A percentile compares a stretch with the other conserved stretches of the same genome.
These are phyloP conservation scores for Phytophthora sansomeana DNA, from an alignment of 352 stramenopile species.

Conservation along the genomic window DNA sequence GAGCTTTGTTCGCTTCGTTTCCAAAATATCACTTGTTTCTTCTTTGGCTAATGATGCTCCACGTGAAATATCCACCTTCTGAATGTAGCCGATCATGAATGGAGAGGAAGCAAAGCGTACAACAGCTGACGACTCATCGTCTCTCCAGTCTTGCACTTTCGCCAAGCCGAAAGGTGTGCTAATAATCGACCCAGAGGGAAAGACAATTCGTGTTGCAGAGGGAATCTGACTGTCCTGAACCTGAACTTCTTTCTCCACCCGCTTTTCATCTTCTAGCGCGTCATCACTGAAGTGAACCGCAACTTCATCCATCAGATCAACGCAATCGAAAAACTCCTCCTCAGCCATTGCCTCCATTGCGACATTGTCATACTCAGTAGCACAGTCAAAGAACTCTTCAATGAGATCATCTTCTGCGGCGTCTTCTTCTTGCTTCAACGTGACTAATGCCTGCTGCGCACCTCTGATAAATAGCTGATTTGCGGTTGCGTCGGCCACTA, in stretches of 20 bases:
- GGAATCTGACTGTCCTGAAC: conserved; percentile 7
- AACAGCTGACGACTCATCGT: conserved; percentile 40
- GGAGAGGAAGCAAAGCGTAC: conserved; percentile 51
- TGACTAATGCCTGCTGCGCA: conserved; percentile 42
- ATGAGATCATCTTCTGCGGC: conserved; percentile 61
- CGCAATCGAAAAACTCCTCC: conserved; percentile 89
- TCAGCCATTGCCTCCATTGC: conserved; percentile 72
- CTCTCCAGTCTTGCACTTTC: conserved; percentile 60
- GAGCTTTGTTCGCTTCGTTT: conserved; percentile 62
- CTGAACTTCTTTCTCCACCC: conserved; percentile 15
- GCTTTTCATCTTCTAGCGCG: conserved; percentile 26
- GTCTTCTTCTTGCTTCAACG: conserved; percentile 43
- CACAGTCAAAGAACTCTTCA: conserved; percentile 89
- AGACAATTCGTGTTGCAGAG: conserved; percentile 24
- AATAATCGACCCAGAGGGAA: conserved; percentile 66
- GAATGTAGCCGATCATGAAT: conserved; percentile 67
- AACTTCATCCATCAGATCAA: conserved; percentile 72
- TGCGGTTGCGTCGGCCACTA: conserved; percentile 1
- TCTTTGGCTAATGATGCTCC: conserved; percentile 64
- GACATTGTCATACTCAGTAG: conserved; percentile 63
- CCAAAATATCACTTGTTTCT: conserved; percentile 45
- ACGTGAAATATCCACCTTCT: conserved; percentile 63
- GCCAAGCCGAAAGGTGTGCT: conserved; percentile 76
- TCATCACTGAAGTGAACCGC: conserved; percentile 49
- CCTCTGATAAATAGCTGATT: conserved; percentile 26